Percentiles rank a stretch among this genome's conserved stretches.
These are phyloP conservation scores for Chrysosporium keratinophilum DNA, from an alignment of 2,329 filamentous ascomycete species.

Conservation along the genomic window DNA sequence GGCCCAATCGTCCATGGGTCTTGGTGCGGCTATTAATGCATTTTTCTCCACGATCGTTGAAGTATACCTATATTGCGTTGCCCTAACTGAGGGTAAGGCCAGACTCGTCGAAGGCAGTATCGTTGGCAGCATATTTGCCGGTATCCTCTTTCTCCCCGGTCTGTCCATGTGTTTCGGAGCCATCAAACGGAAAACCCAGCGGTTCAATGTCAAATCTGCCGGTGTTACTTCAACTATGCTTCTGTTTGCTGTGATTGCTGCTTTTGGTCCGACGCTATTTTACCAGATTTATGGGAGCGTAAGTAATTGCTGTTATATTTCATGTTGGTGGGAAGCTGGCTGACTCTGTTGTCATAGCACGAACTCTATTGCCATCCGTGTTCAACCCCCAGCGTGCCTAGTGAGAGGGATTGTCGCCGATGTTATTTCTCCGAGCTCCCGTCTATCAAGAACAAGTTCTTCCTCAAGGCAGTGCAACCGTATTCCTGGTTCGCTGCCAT, in stretches of 20 bases:
- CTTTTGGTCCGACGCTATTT: constrained; percentile 91
- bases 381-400: constrained; percentile 32
- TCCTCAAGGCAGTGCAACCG: constrained; percentile 76
- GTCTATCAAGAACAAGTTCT: constrained; percentile 77
- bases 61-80: constrained; percentile 94
- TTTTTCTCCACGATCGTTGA: constrained; percentile 98
- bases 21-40: constrained; percentile 93
- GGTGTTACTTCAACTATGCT: constrained; percentile 97
- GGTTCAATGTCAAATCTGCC: constrained; percentile 93
- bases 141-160: constrained; percentile 86
- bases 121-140: constrained; percentile 94
- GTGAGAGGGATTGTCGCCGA: constrained; percentile 62
- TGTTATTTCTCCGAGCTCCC: constrained; percentile 90
- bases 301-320: constrained; percentile 27
- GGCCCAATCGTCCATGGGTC: constrained; percentile 94
- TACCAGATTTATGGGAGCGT: constrained; percentile 96
- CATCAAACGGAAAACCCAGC: constrained; percentile 93
- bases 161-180: constrained; percentile 98
- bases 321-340: constrained; percentile 26
- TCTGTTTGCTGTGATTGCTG: constrained; percentile 86
- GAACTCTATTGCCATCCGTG: constrained; percentile 73
- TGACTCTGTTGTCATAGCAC: constrained; percentile 44
- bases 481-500: constrained; percentile 84
- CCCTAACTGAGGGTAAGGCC: constrained; percentile 81
- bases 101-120: constrained; percentile 93